phyloP scores from a whole-genome alignment of 1,139 yeast species.

The Kodamaea arcana region DNA sequence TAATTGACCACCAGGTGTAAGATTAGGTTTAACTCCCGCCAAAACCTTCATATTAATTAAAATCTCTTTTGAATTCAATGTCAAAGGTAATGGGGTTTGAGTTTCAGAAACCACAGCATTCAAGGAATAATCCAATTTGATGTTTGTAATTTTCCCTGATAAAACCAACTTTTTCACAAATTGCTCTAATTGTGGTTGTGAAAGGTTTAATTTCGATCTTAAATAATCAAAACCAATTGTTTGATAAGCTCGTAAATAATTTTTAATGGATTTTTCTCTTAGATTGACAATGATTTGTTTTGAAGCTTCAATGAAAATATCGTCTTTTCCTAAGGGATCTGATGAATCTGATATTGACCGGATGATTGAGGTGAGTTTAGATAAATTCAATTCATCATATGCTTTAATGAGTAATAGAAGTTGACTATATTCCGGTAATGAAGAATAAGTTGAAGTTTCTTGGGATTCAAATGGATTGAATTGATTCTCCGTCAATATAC shows the following conservation, averaged over 20 bases:
- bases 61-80: conserved; percentile 22
- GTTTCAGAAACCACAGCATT: conserved; percentile 19
- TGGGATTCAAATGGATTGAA: conserved; percentile 66
- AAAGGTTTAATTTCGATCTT: conserved; percentile 17
- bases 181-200: conserved; percentile 31
- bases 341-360: conserved; percentile 13
- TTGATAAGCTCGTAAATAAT: conserved; percentile 28
- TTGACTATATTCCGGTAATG: conserved; percentile 30
- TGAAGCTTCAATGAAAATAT: conserved; percentile 27
- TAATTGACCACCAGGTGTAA: too few species aligned
- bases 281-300: conserved; percentile 28
- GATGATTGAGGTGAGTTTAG: conserved; percentile 15
- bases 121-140: conserved; percentile 44
- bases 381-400: conserved; percentile 29
- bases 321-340: conserved; percentile 26
- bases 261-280: conserved; percentile 25
- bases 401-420: conserved; percentile 28
- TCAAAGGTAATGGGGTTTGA: conserved; percentile 8
- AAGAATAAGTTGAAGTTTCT: conserved; percentile 49
- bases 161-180: conserved; percentile 38
- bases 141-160: conserved; percentile 39
- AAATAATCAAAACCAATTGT: conserved; percentile 25
- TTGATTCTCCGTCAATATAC: conserved; percentile 58
- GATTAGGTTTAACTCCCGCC: conserved; percentile 1
- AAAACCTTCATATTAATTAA: conserved; percentile 21